These are phyloP conservation scores for Suhomyces emberorum DNA, from an alignment of 805 yeast genomes.

Conservation along the genomic window DNA sequence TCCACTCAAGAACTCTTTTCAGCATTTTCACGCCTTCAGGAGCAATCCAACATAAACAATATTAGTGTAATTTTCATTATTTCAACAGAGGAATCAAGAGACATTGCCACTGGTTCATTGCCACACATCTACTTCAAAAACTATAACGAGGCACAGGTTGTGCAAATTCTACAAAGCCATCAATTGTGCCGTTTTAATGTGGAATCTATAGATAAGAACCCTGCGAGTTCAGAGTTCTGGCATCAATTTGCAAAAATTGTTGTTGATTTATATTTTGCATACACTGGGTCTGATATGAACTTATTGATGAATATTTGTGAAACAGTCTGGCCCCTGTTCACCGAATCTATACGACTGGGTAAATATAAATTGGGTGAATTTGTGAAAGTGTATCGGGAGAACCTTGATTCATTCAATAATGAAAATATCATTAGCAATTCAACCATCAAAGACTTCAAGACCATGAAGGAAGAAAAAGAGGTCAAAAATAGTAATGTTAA, in stretches of 20 bases:
- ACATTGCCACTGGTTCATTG: constrained; percentile 33
- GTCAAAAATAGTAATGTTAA: constrained; percentile 21
- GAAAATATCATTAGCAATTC: constrained; percentile 32
- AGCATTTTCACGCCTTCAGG: constrained; percentile 43
- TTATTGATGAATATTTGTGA: constrained; percentile 29
- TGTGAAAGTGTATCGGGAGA: constrained; percentile 31
- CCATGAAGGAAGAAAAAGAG: constrained; percentile 19
- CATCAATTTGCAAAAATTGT: constrained; percentile 41
- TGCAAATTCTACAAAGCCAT: constrained; percentile 33
- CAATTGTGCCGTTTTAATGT: constrained; percentile 23
- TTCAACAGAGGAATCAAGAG: constrained; percentile 36
- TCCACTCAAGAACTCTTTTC: constrained; percentile 36
- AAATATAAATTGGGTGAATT: constrained; percentile 25
- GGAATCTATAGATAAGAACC: constrained; percentile 12
- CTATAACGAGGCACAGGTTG: constrained; percentile 36
- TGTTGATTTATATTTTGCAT: constrained; percentile 43
- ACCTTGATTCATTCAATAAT: constrained; percentile 23
- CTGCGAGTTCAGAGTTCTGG: constrained; percentile 31
- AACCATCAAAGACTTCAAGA: constrained; percentile 23
- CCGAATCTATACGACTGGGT: constrained; percentile 23
- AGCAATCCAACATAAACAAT: constrained; percentile 31
- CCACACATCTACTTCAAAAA: constrained; percentile 41
- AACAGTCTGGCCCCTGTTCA: constrained; percentile 34
- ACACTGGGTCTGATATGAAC: constrained; percentile 43
- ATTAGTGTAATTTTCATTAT: constrained; percentile 39